Percentiles rank a stretch among this genome's conserved stretches.
Evolutionary conservation across 306 rosid species (phyloP).

Genomic region (Amphicarpaea edgeworthii): DNA sequence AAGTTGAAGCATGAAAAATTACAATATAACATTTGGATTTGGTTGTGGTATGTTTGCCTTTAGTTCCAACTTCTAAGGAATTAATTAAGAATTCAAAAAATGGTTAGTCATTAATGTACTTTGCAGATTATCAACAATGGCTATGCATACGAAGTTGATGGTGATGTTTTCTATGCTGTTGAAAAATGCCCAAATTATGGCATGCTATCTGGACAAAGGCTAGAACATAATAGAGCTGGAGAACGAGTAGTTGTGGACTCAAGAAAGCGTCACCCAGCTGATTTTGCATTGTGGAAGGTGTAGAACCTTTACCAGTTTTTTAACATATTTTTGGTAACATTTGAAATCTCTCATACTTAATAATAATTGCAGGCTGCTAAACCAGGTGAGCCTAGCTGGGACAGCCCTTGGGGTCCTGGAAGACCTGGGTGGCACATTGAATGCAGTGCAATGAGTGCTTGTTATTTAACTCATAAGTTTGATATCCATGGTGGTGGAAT

Average conservation of each 20-base stretch:
- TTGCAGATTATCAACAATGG: constrained; percentile 84
- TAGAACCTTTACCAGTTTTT: constrained; percentile 37
- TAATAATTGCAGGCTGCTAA: constrained; percentile 76
- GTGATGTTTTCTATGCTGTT: constrained; percentile 94
- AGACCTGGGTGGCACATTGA: constrained; percentile 99
- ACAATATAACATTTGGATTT: constrained; percentile 7
- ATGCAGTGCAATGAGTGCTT: constrained; percentile 99
- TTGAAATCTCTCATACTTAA: constrained; percentile 20
- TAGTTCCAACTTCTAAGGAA: constrained; percentile 30
- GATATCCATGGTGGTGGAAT: constrained; percentile 99
- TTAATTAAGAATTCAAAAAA: constrained; percentile 37
- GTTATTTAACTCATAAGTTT: constrained; percentile 77
- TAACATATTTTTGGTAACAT: constrained; percentile 15
- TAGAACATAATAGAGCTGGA: constrained; percentile 88
- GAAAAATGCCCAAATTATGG: constrained; percentile 84
- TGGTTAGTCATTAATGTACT: constrained; percentile 28
- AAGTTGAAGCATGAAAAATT: constrained; percentile 28
- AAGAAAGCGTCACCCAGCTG: constrained; percentile 87
- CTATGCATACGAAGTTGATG: constrained; percentile 77
- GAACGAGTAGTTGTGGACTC: constrained; percentile 91
- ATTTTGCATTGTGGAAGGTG: constrained; percentile 98
- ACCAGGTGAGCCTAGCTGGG: constrained; percentile 97
- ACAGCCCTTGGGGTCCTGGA: constrained; percentile 97
- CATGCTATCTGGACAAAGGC: constrained; percentile 79
- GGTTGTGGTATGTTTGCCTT: constrained; percentile 18